Conservation (phyloP, 441 rosid genomes). For the Melastoma candidum region DNA sequence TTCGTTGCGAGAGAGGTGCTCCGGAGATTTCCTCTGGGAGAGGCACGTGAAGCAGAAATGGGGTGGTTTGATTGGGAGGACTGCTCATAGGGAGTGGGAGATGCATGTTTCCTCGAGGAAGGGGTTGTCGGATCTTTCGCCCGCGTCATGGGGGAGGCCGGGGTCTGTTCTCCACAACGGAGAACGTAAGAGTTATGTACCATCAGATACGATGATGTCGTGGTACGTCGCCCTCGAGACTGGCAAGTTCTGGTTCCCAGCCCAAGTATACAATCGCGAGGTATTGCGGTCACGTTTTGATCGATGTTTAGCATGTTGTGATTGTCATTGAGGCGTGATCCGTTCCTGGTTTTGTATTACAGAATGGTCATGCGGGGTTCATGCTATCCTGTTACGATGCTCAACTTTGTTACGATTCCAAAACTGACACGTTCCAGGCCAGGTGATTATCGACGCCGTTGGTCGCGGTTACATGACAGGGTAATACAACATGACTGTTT, state of each 20-base stretch:
- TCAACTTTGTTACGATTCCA: conserved; percentile 66
- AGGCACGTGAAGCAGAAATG: conserved; percentile 73
- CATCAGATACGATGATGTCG: conserved; percentile 66
- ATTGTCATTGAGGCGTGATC: background rate
- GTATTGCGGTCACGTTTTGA: conserved; percentile 23
- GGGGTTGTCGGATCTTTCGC: conserved; percentile 33
- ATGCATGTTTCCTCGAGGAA: conserved; percentile 35
- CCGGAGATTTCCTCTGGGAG: conserved; percentile 74
- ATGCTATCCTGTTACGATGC: conserved; percentile 97
- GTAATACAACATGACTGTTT: background rate
- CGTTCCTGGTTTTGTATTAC: conserved; percentile 6
- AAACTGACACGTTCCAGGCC: conserved; percentile 71
- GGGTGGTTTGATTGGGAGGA: conserved; percentile 66
- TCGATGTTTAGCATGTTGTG: background rate
- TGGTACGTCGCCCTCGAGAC: conserved; percentile 83
- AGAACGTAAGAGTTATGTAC: conserved; percentile 28
- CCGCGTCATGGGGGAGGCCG: conserved; percentile 38
- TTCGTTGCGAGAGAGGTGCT: conserved; percentile 60
- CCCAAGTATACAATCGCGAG: conserved; percentile 93
- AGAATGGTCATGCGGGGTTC: conserved; percentile 39
- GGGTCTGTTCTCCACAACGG: conserved; percentile 20
- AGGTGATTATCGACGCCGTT: conserved; percentile 34
- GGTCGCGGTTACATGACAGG: background rate
- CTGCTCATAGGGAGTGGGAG: conserved; percentile 70
- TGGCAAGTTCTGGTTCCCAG: conserved; percentile 81